Conservation (phyloP, 2,329 filamentous ascomycete species). For the Neofusicoccum kwambonambiense region DNA sequence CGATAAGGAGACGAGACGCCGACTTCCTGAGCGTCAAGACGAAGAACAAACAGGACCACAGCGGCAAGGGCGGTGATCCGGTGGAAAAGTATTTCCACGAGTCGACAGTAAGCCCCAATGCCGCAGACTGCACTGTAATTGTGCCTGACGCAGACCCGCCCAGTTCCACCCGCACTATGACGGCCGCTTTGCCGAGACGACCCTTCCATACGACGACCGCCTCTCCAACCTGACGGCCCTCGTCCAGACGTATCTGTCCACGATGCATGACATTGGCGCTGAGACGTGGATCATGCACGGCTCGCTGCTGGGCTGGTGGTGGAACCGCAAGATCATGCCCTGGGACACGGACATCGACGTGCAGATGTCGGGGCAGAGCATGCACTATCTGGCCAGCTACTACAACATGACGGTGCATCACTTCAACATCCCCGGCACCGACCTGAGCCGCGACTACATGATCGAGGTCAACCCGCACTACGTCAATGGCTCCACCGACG, state of each 20-base stretch:
- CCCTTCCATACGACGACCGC: constrained; percentile 49
- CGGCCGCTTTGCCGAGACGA: constrained; percentile 52
- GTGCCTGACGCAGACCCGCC: not conserved
- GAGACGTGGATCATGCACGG: constrained; percentile 66
- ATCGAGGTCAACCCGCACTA: constrained; percentile 61
- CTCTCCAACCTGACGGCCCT: constrained; percentile 50
- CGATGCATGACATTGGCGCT: constrained; percentile 56
- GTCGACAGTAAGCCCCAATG: constrained; percentile 23
- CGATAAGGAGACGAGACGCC: constrained; percentile 19
- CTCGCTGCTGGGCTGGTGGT: constrained; percentile 61
- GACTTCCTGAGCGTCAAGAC: constrained; percentile 23
- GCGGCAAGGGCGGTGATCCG: constrained; percentile 23
- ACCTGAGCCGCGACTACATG: constrained; percentile 44
- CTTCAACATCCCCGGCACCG: constrained; percentile 34
- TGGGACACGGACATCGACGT: constrained; percentile 64
- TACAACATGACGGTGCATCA: constrained; percentile 62
- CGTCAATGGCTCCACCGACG: constrained; percentile 41
- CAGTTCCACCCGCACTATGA: constrained; percentile 58
- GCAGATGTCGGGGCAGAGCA: constrained; percentile 55
- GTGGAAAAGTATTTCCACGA: constrained; percentile 37
- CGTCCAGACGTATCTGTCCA: constrained; percentile 55
- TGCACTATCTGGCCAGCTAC: constrained; percentile 56
- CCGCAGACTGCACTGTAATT: not conserved
- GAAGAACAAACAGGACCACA: constrained; percentile 23
- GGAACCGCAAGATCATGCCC: constrained; percentile 60